Base-by-base conservation (phyloP, 1,284 basidiomycete species). In the Taiwanofungus camphoratus region DNA sequence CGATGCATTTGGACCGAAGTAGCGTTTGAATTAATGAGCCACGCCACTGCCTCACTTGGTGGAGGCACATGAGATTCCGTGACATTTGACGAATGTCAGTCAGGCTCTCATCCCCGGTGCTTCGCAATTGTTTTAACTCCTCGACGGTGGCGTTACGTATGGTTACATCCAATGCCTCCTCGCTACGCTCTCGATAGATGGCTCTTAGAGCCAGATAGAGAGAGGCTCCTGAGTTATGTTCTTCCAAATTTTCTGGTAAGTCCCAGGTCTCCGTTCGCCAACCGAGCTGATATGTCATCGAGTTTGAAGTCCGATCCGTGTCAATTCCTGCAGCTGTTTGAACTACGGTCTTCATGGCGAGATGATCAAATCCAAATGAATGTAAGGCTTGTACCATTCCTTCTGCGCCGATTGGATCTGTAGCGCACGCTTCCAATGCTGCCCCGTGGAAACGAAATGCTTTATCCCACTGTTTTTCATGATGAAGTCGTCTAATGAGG, bases 211-310 rank as follows among this genome's bases (percentile, higher is more conserved):
- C 82, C 19, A 75, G 68, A 63, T 94, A 97, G 3, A 96, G 65
- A 1, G 82, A 67, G 12, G 75, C 69, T n/a, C 76, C 79, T 5
- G 77, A 62, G 19, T 70, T 68, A 11, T 68, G 63, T 36, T 64
- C 59, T 2, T 63, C 63, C 8, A 64, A 52, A 12, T 67, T 66
- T 39, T 89, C 76, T 0, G 94, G 92, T 9, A 96, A 68, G 60
- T 98, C 92, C 94, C 95, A 98, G 1, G 82, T 83, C 44, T 87
- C 84, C 1, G 91, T 91, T 29, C 91, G 75, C 93, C 93, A 96
- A 5, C 87, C 92, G 1, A 94, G 68, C 33, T 82, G 77, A 61
- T 91, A 91, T 27, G 74, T 78, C 61, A 89, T 73, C 12, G 68
- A 65, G 8, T 77, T 72, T 2, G 74, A 65, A 9, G 53, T 52